Evolutionary conservation across 2,329 filamentous ascomycete genomes (phyloP).

Genomic region (Venturia aucupariae): DNA sequence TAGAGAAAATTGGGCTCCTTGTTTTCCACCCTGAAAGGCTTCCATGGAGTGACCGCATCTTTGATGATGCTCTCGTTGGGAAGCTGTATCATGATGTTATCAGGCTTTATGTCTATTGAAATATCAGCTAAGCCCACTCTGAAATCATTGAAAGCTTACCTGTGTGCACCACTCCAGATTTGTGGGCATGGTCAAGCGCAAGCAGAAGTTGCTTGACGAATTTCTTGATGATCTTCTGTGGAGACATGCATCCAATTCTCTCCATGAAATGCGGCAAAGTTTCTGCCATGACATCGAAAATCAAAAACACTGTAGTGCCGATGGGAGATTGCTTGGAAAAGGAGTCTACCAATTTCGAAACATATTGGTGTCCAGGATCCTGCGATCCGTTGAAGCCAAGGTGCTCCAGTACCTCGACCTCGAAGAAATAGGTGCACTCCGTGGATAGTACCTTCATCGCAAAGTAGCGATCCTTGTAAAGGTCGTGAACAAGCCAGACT

Average conservation of each 20-base stretch:
- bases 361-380: neutral
- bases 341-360: neutral
- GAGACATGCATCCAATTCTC: neutral
- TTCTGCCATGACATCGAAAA: neutral
- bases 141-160: neutral
- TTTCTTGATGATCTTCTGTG: neutral
- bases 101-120: neutral
- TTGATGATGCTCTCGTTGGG: neutral
- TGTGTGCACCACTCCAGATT: neutral
- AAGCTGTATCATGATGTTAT: neutral
- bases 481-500: neutral
- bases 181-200: conserved; percentile 2
- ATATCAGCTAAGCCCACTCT: neutral
- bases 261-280: neutral
- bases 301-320: neutral
- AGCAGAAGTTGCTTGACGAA: neutral
- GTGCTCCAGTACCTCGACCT: neutral
- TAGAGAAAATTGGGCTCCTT: neutral
- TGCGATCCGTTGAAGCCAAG: neutral
- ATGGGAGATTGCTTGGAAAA: conserved; percentile 14
- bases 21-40: neutral
- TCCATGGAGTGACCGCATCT: neutral
- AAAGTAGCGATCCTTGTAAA: neutral
- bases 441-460: neutral
- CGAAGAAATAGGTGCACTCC: neutral